Conservation (phyloP, 169 alveolate genomes). For the Eimeria acervulina region DNA sequence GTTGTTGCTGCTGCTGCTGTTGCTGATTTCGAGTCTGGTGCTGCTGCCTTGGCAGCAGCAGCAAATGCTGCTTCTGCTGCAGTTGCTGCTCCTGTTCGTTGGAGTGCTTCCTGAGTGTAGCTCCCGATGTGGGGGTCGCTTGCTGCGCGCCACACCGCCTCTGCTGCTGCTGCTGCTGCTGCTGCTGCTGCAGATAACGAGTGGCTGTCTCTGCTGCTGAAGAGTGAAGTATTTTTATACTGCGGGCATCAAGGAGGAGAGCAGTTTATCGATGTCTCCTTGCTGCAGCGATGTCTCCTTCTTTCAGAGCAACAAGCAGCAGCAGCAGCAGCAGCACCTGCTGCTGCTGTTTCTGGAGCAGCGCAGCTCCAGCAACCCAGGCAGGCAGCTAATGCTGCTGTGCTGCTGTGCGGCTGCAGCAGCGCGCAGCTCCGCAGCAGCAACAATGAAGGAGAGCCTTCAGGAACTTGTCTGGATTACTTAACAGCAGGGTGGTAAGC, state of each 20-base stretch:
- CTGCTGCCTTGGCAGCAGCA: neutral
- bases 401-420: slow-evolving; percentile 88
- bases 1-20: too few relatives aligned
- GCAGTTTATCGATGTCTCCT: slow-evolving; percentile 85
- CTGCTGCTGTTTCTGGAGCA: neutral
- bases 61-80: slow-evolving; percentile 60
- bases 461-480: slow-evolving; percentile 40
- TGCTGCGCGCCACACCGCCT: too few relatives aligned
- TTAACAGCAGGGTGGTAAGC: slow-evolving; percentile 38
- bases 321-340: slow-evolving; percentile 6
- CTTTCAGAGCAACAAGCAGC: neutral
- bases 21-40: too few relatives aligned
- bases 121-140: too few relatives aligned
- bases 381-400: slow-evolving; percentile 84
- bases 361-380: neutral
- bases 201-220: slow-evolving; percentile 49
- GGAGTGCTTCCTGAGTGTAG: too few relatives aligned
- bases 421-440: slow-evolving; percentile 85
- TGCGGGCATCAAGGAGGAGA: slow-evolving; percentile 91
- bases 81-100: too few relatives aligned
- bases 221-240: slow-evolving; percentile 85
- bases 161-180: slow-evolving; percentile 64
- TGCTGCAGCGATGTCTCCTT: slow-evolving; percentile 83
- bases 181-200: slow-evolving; percentile 73
- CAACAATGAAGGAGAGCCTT: slow-evolving; percentile 34